Evolutionary conservation across 441 rosid species (phyloP).

Genomic region (Gossypium aridum): DNA sequence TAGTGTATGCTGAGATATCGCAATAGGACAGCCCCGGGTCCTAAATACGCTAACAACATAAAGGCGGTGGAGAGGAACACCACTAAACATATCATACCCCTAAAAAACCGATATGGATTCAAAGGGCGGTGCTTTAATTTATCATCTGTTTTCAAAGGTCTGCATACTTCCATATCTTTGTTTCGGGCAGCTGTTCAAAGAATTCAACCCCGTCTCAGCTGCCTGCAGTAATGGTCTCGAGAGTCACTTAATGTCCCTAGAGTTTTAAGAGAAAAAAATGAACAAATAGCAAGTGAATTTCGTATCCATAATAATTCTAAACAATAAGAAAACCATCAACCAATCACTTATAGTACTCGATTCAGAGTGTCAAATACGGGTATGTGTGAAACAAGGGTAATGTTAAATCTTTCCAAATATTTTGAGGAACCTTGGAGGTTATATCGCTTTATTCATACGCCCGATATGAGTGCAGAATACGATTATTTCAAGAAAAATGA

Average conservation of each 20-base stretch:
- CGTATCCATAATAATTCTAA: not conserved
- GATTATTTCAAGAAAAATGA: not conserved
- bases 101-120: slow-evolving; percentile 53
- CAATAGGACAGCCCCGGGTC: slow-evolving; percentile 42
- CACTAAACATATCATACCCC: slow-evolving; percentile 66
- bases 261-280: not conserved
- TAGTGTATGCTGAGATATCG: slow-evolving; percentile 52
- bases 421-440: not conserved
- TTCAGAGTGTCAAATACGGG: not conserved
- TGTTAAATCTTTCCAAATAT: not conserved
- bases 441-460: not conserved
- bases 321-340: not conserved
- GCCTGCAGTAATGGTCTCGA: slow-evolving; percentile 32
- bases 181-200: slow-evolving; percentile 14
- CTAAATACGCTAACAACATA: slow-evolving; percentile 66
- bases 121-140: slow-evolving; percentile 49
- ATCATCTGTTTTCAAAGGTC: slow-evolving; percentile 35
- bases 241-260: slow-evolving; percentile 23
- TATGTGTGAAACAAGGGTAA: not conserved
- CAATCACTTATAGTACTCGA: not conserved
- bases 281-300: not conserved
- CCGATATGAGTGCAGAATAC: not conserved
- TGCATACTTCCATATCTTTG: slow-evolving; percentile 46
- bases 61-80: slow-evolving; percentile 79
- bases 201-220: slow-evolving; percentile 10